These are phyloP conservation scores for Porphyrellus sp. DNA, from an alignment of 1,284 basidiomycete species.

Conservation along the genomic window DNA sequence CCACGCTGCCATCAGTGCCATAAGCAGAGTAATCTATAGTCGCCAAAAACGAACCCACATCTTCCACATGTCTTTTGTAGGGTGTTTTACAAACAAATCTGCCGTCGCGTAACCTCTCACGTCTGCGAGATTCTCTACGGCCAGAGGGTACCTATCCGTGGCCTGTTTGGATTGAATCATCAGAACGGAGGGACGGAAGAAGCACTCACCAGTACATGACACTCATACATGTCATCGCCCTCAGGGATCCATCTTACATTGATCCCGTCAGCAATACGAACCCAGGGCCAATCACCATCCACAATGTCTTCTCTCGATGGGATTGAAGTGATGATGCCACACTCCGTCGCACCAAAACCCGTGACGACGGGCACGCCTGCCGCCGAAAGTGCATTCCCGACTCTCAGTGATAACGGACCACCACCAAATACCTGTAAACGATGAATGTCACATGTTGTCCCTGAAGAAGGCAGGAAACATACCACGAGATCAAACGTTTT, in stretches of 20 bases:
- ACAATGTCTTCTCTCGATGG: conserved; percentile 3
- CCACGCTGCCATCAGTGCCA: conserved; percentile 16
- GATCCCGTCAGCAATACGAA: neutral
- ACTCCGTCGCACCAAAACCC: conserved; percentile 10
- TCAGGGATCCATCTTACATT: conserved; percentile 3
- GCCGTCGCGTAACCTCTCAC: conserved; percentile 1
- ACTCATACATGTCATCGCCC: conserved; percentile 5
- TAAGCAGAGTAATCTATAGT: no score
- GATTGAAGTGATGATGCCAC: conserved; percentile 1
- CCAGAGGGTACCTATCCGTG: neutral
- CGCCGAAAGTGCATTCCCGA: conserved; percentile 1
- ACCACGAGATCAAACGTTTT: conserved; percentile 5
- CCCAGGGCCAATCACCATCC: conserved; percentile 2
- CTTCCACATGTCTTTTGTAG: conserved; percentile 8
- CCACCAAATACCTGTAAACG: conserved; percentile 4
- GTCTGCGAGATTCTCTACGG: conserved; percentile 1
- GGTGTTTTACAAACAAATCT: conserved; percentile 5
- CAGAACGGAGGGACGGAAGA: neutral
- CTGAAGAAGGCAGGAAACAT: neutral
- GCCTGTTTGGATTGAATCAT: neutral
- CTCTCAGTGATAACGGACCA: conserved; percentile 3
- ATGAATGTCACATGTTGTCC: neutral
- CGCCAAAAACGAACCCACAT: neutral
- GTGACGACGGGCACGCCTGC: conserved; percentile 1
- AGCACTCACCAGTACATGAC: conserved; percentile 2